These are phyloP conservation scores for Coniochaeta sp. DNA, from an alignment of 2,329 filamentous ascomycete species.

Conservation along the genomic window DNA sequence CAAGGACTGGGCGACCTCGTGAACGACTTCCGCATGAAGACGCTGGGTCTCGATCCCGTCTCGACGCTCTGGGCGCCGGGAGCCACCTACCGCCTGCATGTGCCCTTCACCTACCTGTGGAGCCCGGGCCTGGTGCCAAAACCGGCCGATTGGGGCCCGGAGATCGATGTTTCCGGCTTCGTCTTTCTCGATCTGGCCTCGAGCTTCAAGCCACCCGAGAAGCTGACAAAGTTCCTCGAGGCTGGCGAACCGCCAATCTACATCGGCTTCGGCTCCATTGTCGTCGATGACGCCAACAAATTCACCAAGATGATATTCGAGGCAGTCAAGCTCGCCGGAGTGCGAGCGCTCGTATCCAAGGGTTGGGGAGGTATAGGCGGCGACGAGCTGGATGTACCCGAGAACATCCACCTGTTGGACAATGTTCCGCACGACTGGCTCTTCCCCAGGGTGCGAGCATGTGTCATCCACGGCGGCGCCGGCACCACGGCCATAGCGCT, in stretches of 20 bases:
- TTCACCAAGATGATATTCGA: conserved; percentile 68
- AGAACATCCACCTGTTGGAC: conserved; percentile 63
- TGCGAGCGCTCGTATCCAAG: conserved; percentile 65
- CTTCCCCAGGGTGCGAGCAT: conserved; percentile 57
- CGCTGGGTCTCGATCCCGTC: conserved; percentile 63
- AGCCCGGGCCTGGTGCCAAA: conserved; percentile 60
- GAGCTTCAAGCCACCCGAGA: conserved; percentile 48
- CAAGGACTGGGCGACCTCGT: conserved; percentile 77
- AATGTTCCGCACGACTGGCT: conserved; percentile 74
- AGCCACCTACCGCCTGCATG: conserved; percentile 62
- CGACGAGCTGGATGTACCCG: conserved; percentile 41
- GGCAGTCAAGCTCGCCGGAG: conserved; percentile 56
- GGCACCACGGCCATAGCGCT: conserved; percentile 69
- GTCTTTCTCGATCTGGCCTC: conserved; percentile 67
- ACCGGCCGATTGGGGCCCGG: conserved; percentile 58
- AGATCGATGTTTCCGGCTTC: conserved; percentile 71
- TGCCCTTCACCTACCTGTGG: conserved; percentile 71
- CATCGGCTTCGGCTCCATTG: conserved; percentile 70
- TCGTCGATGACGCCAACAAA: conserved; percentile 61
- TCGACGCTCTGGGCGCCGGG: conserved; percentile 72
- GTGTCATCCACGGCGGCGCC: conserved; percentile 71
- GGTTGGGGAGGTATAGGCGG: conserved; percentile 68
- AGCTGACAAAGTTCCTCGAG: conserved; percentile 47
- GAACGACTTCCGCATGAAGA: conserved; percentile 65
- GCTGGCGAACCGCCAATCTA: conserved; percentile 57